Evolutionary conservation across 2,329 filamentous ascomycete genomes (phyloP).

Genomic region (Penicillium sp.): DNA sequence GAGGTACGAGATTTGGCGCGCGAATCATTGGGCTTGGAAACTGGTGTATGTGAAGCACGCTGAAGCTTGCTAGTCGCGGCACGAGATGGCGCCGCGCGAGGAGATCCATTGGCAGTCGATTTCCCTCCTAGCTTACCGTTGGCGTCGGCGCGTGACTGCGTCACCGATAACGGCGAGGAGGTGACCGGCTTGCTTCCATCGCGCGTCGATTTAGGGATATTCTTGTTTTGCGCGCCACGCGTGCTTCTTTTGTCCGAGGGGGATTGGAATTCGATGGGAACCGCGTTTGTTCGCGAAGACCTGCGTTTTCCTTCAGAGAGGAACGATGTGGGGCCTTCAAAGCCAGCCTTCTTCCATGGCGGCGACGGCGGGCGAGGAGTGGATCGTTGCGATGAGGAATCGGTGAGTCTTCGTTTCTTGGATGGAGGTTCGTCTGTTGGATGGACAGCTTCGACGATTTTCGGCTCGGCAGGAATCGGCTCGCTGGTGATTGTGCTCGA

Average conservation of each 20-base stretch:
- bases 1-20: slow-evolving; percentile 36
- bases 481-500: slow-evolving; percentile 26
- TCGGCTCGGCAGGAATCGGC: slow-evolving; percentile 29
- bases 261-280: slow-evolving; percentile 52
- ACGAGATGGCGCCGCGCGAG: slow-evolving; percentile 27
- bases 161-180: slow-evolving; percentile 35
- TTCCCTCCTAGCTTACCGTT: slow-evolving; percentile 37
- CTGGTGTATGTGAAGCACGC: slow-evolving; percentile 30
- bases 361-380: slow-evolving; percentile 64
- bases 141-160: slow-evolving; percentile 28
- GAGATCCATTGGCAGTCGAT: slow-evolving; percentile 34
- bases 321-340: slow-evolving; percentile 86
- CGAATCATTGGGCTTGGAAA: slow-evolving; percentile 26
- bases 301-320: slow-evolving; percentile 64
- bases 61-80: slow-evolving; percentile 23
- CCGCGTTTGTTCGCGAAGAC: slow-evolving; percentile 57
- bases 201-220: slow-evolving; percentile 33
- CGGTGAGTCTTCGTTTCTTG: slow-evolving; percentile 49
- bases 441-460: slow-evolving; percentile 32
- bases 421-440: slow-evolving; percentile 43
- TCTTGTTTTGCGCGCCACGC: slow-evolving; percentile 41
- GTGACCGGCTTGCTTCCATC: slow-evolving; percentile 26
- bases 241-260: slow-evolving; percentile 51
- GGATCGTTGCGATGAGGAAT: slow-evolving; percentile 37
- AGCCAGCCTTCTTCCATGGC: slow-evolving; percentile 86